Base-by-base conservation (phyloP, 495 filamentous ascomycete species). In the Xylona heveae region DNA sequence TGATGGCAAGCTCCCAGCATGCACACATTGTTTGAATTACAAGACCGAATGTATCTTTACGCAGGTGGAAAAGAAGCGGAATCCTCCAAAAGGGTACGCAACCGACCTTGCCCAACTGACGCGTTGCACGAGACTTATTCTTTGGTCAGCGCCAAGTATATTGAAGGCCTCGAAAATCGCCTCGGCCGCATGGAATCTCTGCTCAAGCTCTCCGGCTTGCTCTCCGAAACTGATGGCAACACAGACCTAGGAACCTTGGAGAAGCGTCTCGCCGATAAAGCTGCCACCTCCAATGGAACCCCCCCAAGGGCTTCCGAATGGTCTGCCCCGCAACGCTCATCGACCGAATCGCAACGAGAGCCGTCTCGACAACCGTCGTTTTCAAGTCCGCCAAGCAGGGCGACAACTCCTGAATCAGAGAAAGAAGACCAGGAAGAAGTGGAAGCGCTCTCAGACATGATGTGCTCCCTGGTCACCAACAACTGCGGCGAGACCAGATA, bases 391-490 rank as follows among this genome's bases (percentile, higher is more conserved):
- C 48, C 51, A 30, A 46, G 48, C 17, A 10, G 37, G 17, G 39
- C 28, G 20, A 45, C 38, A 36, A 49, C 44, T 3, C 45, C 50
- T 4, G 25, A 38, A n/a, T 24, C 28, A 3, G 30, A 31, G 8
- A 25, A 28, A 29, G 29, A 35, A 37, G 54, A 57, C 1, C 72
- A 78, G 39, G 64, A 66, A 25, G 78, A 91, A 43, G 84, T 91
- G 5, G 85, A 90, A 46, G 76, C 71, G 1, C 47, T 97, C 38
- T 91, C 88, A 6, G 88, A 97, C 53, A 91, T 94, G 77, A 95
- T 97, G 88, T 94, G 88, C 51, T 92, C 83, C 1, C 56, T 97
- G 24, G 85, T 97, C n/a, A 97, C 88, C 5, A 95, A 93, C 38
- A 90, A 91, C 42, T 78, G 72, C 39, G 88, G 88, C 19, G 88